phyloP scores from a whole-genome alignment of 2,329 filamentous ascomycete genomes.

The Sporothrix brunneoviolacea region DNA sequence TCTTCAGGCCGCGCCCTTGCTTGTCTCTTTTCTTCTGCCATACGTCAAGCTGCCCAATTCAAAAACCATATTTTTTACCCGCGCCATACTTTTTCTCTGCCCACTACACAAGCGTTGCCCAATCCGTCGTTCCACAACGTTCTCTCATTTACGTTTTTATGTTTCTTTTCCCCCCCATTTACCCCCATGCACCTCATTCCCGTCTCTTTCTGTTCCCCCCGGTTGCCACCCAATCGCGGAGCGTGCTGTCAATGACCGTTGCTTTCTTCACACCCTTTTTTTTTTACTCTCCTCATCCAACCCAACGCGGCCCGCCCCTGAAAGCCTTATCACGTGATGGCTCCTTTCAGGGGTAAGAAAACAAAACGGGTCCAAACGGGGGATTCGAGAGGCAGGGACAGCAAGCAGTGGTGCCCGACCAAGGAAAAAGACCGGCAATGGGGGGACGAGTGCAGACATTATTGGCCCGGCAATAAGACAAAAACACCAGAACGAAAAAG shows the following conservation, averaged over 20 bases:
- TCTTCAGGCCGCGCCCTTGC: not conserved
- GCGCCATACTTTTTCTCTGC: not conserved
- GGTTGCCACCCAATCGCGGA: not conserved
- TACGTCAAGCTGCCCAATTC: not conserved
- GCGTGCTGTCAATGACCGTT: not conserved
- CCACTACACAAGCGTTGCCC: not conserved
- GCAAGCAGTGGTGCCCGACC: not conserved
- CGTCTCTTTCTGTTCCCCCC: not conserved
- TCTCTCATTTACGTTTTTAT: too few relatives aligned
- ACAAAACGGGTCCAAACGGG: not conserved
- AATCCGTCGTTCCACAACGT: not conserved
- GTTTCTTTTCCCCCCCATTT: too few relatives aligned
- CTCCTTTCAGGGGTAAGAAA: slow-evolving; percentile 2
- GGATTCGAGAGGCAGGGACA: not conserved
- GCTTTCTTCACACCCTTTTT: not conserved
- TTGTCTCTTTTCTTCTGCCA: not conserved
- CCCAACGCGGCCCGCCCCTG: not conserved
- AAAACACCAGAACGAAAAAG: too few relatives aligned
- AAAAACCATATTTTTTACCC: too few relatives aligned
- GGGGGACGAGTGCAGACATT: too few relatives aligned
- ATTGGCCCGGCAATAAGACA: too few relatives aligned
- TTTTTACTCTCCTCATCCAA: not conserved
- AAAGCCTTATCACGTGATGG: slow-evolving; percentile 4
- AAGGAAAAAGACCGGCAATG: not conserved
- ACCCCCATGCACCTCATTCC: too few relatives aligned